A percentile compares a stretch with the other conserved stretches of the same genome.
Evolutionary conservation across 495 filamentous ascomycete genomes (phyloP).

Genomic region (Aspergillus heteromorphus): DNA sequence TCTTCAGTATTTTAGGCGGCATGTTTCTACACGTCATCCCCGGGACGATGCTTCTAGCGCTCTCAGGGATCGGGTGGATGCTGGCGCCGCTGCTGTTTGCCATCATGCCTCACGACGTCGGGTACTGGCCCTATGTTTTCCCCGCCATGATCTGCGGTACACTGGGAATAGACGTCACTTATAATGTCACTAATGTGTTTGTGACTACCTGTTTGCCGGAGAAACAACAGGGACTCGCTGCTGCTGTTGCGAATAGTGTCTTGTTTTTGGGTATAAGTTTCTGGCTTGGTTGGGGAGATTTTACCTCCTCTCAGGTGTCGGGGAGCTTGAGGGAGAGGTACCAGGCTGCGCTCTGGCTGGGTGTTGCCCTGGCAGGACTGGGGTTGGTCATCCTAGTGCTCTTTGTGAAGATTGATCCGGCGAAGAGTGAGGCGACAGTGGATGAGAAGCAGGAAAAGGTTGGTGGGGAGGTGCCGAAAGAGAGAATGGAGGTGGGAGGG

Average conservation of each 20-base stretch:
- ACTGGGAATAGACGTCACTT: slow-evolving; percentile 77
- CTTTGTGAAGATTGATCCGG: slow-evolving; percentile 62
- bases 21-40: slow-evolving; percentile 71
- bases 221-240: slow-evolving; percentile 68
- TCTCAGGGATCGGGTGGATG: slow-evolving; percentile 62
- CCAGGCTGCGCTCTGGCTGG: slow-evolving; percentile 65
- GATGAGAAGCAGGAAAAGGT: slow-evolving; percentile 50
- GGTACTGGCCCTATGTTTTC: slow-evolving; percentile 71
- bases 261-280: slow-evolving; percentile 81
- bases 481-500: too few species aligned
- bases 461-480: slow-evolving; percentile 15
- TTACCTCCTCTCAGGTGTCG: slow-evolving; percentile 47
- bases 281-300: slow-evolving; percentile 70
- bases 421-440: slow-evolving; percentile 61
- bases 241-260: slow-evolving; percentile 60
- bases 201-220: slow-evolving; percentile 70
- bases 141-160: slow-evolving; percentile 79
- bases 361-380: slow-evolving; percentile 49
- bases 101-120: slow-evolving; percentile 55
- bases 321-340: slow-evolving; percentile 47
- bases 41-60: slow-evolving; percentile 63
- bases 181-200: slow-evolving; percentile 79
- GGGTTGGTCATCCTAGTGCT: slow-evolving; percentile 52
- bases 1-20: slow-evolving; percentile 66
- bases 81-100: slow-evolving; percentile 66